phyloP scores from a whole-genome alignment of 208 protist genomes.

The Acanthamoeba lenticulata region DNA sequence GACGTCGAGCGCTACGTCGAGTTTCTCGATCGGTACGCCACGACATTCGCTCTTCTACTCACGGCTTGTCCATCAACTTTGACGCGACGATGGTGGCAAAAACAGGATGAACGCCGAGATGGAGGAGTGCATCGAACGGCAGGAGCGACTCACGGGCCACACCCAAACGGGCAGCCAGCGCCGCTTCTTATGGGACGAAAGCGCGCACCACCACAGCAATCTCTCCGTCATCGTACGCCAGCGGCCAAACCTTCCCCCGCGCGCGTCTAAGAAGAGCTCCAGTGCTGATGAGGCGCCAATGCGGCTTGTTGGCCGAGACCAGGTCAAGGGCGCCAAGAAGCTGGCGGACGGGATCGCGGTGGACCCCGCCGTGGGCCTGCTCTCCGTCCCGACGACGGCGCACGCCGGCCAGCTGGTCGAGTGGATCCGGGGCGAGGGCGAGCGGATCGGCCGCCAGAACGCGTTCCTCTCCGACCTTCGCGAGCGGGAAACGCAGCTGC shows the following conservation, averaged over 20 bases:
- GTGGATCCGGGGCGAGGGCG: slow-evolving; percentile 3
- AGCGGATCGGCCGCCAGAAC: not conserved
- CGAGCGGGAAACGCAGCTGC: slow-evolving; percentile 39
- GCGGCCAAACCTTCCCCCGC: not conserved
- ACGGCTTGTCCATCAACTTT: not conserved
- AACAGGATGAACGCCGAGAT: not conserved
- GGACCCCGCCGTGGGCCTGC: not conserved
- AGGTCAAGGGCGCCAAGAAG: slow-evolving; percentile 2
- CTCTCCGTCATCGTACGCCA: not conserved
- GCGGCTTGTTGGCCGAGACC: too few relatives aligned
- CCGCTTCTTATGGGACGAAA: not conserved
- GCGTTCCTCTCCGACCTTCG: not conserved
- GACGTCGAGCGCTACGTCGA: not conserved
- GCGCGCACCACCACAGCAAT: not conserved
- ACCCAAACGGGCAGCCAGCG: not conserved
- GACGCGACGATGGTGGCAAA: not conserved
- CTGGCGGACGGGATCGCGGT: not conserved
- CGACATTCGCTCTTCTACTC: not conserved
- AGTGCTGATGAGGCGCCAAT: too few relatives aligned
- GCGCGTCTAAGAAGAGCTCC: too few relatives aligned
- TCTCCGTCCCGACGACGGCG: not conserved
- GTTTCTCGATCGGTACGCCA: not conserved
- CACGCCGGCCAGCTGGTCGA: not conserved
- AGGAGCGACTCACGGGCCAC: not conserved
- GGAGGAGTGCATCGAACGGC: not conserved